These are phyloP conservation scores for Cystobasidiaceae sp. DNA, from an alignment of 1,284 basidiomycete genomes.

Conservation along the genomic window DNA sequence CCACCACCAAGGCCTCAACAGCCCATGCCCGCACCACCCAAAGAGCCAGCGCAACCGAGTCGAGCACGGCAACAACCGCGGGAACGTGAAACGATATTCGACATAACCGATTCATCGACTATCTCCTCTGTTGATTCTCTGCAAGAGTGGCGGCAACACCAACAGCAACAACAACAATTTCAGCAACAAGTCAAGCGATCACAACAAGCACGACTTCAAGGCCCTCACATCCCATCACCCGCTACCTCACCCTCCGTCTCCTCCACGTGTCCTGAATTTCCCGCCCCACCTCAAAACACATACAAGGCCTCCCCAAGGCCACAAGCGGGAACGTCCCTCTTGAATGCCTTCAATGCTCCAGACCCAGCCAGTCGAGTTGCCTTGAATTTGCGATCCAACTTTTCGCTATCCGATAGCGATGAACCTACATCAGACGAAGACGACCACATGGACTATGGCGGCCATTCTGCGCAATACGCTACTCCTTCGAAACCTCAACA, in stretches of 20 bases:
- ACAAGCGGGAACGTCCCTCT: not conserved
- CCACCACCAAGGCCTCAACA: conserved; percentile 26
- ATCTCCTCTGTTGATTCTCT: conserved; percentile 26
- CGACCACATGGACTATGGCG: conserved; percentile 24
- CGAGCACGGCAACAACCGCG: not conserved
- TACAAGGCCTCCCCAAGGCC: not conserved
- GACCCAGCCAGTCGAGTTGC: not conserved
- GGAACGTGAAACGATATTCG: conserved; percentile 27
- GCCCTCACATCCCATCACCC: conserved; percentile 20
- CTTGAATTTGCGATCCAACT: conserved; percentile 26
- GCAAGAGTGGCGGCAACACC: conserved; percentile 26
- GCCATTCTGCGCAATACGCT: not conserved
- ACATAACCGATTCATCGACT: conserved; percentile 25
- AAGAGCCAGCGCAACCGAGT: conserved; percentile 6
- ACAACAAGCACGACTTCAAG: conserved; percentile 11
- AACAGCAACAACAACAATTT: conserved; percentile 20
- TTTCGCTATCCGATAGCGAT: conserved; percentile 25
- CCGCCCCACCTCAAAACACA: not conserved
- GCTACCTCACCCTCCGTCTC: conserved; percentile 18
- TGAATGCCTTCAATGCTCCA: not conserved
- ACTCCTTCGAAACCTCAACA: not conserved
- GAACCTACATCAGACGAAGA: conserved; percentile 20
- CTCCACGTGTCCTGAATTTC: conserved; percentile 13
- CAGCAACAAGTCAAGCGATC: conserved; percentile 21
- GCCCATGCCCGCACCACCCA: conserved; percentile 1